Base-by-base conservation (phyloP, 1,139 yeast genomes). In the Geotrichum klebahnii region DNA sequence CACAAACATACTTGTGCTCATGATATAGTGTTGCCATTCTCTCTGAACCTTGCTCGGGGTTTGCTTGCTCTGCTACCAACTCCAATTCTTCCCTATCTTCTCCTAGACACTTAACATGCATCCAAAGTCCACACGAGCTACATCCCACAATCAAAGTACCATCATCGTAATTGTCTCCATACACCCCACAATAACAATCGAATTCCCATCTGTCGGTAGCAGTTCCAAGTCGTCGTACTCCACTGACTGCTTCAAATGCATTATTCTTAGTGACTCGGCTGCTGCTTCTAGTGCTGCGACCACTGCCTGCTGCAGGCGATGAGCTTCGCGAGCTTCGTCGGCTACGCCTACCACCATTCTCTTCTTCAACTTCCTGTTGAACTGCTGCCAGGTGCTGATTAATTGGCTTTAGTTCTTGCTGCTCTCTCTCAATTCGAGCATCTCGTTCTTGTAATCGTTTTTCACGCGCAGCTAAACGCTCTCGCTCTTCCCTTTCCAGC, bases 91-190 rank as follows among this genome's bases (percentile, higher is more conserved):
- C 50, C 10, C 19, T 31, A 9, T 45, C 44, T 8, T 34, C 39
- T 10, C 16, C 39, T 31, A 69, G 62, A 55, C 74, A 71, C 41
- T 61, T 64, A 36, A 70, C 63, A 53, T 72, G 76, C 62, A 70
- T 67, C 75, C 76, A 72, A 46, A 72, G 67, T 19, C 62, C 65
- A 55, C 76, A 72, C 49, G 65, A 56, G 31, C 67, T 72, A 54
- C 76, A 72, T 38, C 63, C 65, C 23, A 71, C 66, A 36, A 67
- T 57, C 46, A 65, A 61, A 31, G 59, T 63, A 5, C 72, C 73
- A 52, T 70, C 74, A 44, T 71, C 75, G 54, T 66, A 69, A 55
- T 71, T 71, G 39, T 63, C 64, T 35, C 73, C 72, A 48, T 62
- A 60, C 12, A 63, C 61, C 12, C 75, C 75, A 55, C 76, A 72